phyloP scores from a whole-genome alignment of 148 eudicot genomes.

The Spergularia marina region DNA sequence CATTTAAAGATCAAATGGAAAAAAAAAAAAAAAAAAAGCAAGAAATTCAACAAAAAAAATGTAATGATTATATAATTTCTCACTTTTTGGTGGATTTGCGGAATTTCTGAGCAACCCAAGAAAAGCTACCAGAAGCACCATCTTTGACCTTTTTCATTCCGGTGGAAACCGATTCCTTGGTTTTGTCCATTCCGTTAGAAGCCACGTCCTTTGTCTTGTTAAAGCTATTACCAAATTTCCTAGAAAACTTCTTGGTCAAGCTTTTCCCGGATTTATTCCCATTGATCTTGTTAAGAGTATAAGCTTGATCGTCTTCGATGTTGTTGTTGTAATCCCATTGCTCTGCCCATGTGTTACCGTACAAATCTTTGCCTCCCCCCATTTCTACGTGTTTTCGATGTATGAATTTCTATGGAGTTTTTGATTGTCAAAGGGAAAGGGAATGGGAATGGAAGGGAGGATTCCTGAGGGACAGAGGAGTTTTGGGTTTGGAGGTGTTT shows the following conservation, averaged over 20 bases:
- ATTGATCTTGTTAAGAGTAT: slow-evolving; percentile 12
- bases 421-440: neutral
- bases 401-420: neutral
- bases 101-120: slow-evolving; percentile 37
- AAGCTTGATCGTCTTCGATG: slow-evolving; percentile 17
- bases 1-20: neutral
- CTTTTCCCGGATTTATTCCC: slow-evolving; percentile 19
- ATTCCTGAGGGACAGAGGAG: too few relatives aligned
- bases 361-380: slow-evolving; percentile 21
- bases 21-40: neutral
- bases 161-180: slow-evolving; percentile 39
- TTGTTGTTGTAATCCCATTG: slow-evolving; percentile 36
- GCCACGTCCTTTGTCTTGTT: slow-evolving; percentile 46
- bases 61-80: neutral
- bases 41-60: neutral
- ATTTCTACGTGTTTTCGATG: neutral
- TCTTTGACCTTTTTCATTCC: slow-evolving; percentile 41
- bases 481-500: too few relatives aligned
- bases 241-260: slow-evolving; percentile 32
- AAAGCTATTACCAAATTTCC: slow-evolving; percentile 32
- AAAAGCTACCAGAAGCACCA: slow-evolving; percentile 30
- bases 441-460: too few relatives aligned
- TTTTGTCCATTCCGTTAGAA: slow-evolving; percentile 34
- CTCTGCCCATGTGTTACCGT: slow-evolving; percentile 46
- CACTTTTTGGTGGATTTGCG: slow-evolving; percentile 26